These are phyloP conservation scores for Picea engelmannii DNA, from an alignment of 83 land plant genomes.

Conservation along the genomic window DNA sequence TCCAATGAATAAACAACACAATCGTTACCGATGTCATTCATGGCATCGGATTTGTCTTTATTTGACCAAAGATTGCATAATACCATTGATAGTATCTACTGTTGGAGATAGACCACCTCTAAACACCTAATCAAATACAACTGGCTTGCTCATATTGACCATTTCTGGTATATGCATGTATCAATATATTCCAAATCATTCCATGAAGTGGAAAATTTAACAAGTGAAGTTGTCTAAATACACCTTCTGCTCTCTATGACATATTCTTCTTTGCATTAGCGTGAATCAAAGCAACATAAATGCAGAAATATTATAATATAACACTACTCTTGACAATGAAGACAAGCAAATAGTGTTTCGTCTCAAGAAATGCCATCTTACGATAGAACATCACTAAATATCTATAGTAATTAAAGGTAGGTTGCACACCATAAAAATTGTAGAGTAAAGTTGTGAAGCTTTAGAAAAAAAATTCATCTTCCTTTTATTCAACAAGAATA, in stretches of 20 bases:
- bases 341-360: constrained; percentile 31
- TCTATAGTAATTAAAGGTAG: constrained; percentile 28
- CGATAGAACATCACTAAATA: constrained; percentile 46
- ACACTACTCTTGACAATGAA: constrained; percentile 28
- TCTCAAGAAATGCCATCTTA: constrained; percentile 56
- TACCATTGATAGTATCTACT: constrained; percentile 59
- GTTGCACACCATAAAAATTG: constrained; percentile 40
- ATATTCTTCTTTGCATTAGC: constrained; percentile 64
- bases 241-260: constrained; percentile 65
- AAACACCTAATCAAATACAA: constrained; percentile 64
- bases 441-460: constrained; percentile 67
- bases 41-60: too few species aligned
- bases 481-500: constrained; percentile 42
- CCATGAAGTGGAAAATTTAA: constrained; percentile 28
- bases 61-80: constrained; percentile 63
- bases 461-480: constrained; percentile 40
- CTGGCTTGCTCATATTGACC: constrained; percentile 75
- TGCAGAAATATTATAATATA: constrained; percentile 19
- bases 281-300: constrained; percentile 47
- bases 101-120: constrained; percentile 65
- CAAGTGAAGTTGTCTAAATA: constrained; percentile 52
- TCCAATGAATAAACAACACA: too few species aligned
- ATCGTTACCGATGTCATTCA: too few species aligned
- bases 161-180: constrained; percentile 71
- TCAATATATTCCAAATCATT: constrained; percentile 73